Evolutionary conservation across 1,284 basidiomycete species (phyloP), one percentile per base, ranked within the genome.

Genomic region (Ganoderma resinaceum): DNA sequence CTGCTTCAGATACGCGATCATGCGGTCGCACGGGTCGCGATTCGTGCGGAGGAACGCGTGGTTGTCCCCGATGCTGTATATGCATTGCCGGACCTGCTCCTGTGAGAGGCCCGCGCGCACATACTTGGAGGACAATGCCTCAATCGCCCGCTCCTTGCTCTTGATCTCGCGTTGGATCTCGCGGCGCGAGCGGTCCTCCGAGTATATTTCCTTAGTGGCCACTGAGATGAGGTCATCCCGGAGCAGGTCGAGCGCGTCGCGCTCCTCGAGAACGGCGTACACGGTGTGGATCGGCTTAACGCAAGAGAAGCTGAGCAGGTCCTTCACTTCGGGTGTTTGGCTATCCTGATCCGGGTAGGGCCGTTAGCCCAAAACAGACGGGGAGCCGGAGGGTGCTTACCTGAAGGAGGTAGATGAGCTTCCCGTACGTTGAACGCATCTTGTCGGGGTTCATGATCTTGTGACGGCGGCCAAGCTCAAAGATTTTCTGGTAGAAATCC

Each of bases 391-490:
- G 37, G 61, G 12, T 16, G 58, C 82, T 72, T 69, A 91, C 91
- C 86, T 94, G 92, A 38, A 94, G 84, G 66, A 94, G 80, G 78
- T 95, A 95, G 43, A 95, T 90, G 64, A 95, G 81, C 75, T 95
- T 95, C 23, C 93, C 93, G 71, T 95, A 95, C 3, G 92, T 94
- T 23, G 91, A 89, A n/a, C 93, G 86, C 93, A 95, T 94, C 76
- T 84, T 94, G 76, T 94, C 92, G 0, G 92, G 91, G 74, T 94
- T 94, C 90, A 91, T 94, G 75, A 94, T 94, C 78, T 95, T 95
- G 76, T 94, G 91, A 65, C 93, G 84, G 66, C 93, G 82, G n/a
- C 92, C 92, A 42, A 94, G 83, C 80, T 94, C 91, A 72, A 94
- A 93, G 26, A 94, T 85, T 23, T 83, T 79, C 75, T 93, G 91